Conservation (phyloP, 2,329 filamentous ascomycete genomes). For the Tolypocladium nubicola region DNA sequence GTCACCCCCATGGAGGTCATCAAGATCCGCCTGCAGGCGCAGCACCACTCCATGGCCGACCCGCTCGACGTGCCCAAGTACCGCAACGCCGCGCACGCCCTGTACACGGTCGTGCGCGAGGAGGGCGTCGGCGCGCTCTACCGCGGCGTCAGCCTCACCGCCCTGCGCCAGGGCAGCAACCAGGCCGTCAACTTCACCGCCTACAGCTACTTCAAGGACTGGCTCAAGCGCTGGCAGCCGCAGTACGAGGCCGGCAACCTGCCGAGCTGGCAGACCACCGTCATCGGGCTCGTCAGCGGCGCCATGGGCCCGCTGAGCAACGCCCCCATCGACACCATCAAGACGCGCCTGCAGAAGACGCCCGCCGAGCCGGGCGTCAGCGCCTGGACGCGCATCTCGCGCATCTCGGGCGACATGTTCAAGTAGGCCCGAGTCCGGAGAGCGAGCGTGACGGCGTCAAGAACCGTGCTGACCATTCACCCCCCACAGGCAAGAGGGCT, state of each 20-base stretch:
- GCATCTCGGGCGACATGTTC: slow-evolving; percentile 78
- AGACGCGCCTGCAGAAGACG: slow-evolving; percentile 88
- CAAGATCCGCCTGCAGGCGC: slow-evolving; percentile 96
- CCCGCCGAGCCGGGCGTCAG: slow-evolving; percentile 73
- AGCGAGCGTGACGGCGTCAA: no score
- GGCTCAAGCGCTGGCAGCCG: slow-evolving; percentile 62
- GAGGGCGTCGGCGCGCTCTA: slow-evolving; percentile 84
- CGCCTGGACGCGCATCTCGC: slow-evolving; percentile 66
- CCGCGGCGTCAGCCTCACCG: slow-evolving; percentile 87
- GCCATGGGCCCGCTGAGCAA: slow-evolving; percentile 95
- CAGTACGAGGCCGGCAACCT: slow-evolving; percentile 54
- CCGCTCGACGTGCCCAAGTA: slow-evolving; percentile 95
- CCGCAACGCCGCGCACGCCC: slow-evolving; percentile 75
- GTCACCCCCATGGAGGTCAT: slow-evolving; percentile 99
- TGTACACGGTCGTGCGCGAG: slow-evolving; percentile 84
- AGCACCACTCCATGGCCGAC: slow-evolving; percentile 96
- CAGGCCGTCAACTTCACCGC: slow-evolving; percentile 99
- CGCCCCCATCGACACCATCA: slow-evolving; percentile 97
- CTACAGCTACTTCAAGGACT: slow-evolving; percentile 85
- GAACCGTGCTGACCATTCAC: neutral
- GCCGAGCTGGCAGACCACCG: slow-evolving; percentile 79
- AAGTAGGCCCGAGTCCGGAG: slow-evolving; percentile 35
- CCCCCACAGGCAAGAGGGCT: slow-evolving; percentile 68
- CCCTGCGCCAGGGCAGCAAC: slow-evolving; percentile 88
- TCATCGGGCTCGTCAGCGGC: slow-evolving; percentile 83